phyloP scores from a whole-genome alignment of 768 basidiomycete genomes.

The Phaeotremella fagi region DNA sequence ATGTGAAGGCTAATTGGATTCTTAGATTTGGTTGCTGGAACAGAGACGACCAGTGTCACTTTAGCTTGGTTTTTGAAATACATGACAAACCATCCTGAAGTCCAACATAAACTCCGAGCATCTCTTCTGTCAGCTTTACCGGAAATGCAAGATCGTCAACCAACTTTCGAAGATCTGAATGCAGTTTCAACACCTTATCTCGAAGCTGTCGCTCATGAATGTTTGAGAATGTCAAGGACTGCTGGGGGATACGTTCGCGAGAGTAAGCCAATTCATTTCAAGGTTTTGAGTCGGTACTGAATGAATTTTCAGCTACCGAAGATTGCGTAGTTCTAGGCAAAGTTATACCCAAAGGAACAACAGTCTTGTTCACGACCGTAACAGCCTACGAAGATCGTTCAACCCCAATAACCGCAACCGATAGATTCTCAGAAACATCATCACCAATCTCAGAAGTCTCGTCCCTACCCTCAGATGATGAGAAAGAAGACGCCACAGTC shows the following conservation, averaged over 20 bases:
- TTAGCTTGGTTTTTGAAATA: slow-evolving; percentile 39
- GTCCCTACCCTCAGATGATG: neutral
- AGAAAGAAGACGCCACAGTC: neutral
- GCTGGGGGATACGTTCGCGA: slow-evolving; percentile 29
- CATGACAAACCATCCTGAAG: slow-evolving; percentile 32
- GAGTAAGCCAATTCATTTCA: slow-evolving; percentile 5
- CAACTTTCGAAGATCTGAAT: slow-evolving; percentile 31
- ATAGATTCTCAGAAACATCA: neutral
- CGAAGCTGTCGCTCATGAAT: slow-evolving; percentile 40
- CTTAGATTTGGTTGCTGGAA: slow-evolving; percentile 35
- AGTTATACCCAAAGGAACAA: slow-evolving; percentile 32
- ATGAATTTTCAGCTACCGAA: slow-evolving; percentile 15
- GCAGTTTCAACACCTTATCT: slow-evolving; percentile 29
- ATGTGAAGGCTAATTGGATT: neutral
- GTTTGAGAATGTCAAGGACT: slow-evolving; percentile 29
- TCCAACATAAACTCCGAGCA: slow-evolving; percentile 30
- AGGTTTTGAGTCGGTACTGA: neutral
- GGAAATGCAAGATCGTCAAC: slow-evolving; percentile 17
- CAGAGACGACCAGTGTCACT: slow-evolving; percentile 33
- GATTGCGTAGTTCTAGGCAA: slow-evolving; percentile 38
- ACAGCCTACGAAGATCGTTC: slow-evolving; percentile 20
- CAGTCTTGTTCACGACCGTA: slow-evolving; percentile 19
- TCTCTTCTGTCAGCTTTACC: slow-evolving; percentile 19
- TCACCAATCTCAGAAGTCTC: neutral
- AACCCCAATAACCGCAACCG: slow-evolving; percentile 3